Base-by-base conservation (phyloP, 2,329 filamentous ascomycete genomes). In the Aureobasidium sp. region DNA sequence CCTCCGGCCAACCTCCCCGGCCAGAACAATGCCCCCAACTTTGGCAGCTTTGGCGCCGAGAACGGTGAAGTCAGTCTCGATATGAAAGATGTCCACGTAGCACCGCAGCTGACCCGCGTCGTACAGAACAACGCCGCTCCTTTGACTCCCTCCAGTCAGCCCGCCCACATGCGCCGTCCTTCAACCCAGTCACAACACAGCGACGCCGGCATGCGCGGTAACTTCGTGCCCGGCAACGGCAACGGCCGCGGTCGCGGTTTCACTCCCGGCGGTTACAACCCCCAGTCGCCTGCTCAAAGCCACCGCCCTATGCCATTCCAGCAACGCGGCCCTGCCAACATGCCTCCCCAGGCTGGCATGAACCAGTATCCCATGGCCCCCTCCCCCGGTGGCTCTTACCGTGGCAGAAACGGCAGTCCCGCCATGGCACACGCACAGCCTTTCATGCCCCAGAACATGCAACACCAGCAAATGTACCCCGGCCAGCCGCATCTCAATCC, bases 181-280 rank as follows among this genome's bases (percentile, higher is more conserved):
- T 97, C 93, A 33, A 88, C 88, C 40, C 91, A 94, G 71, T 95
- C 90, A 24, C 82, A 85, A 66, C 89, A 93, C 74, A 85, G 84
- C 72, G 88, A 92, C 66, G 83, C 87, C 75, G 83, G 81, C 73
- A 64, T 67, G 57, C 68, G 68, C 35, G 71, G 72, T 15, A 70
- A 71, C 42, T 79, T 75, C 64, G 68, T 71, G 27, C 72, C 74
- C 14, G 73, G 72, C 62, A 78, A 75, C 14, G 73, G 72, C 62
- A 78, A 75, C 64, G 74, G 76, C 66, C 80, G 79, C 63, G 76
- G 78, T 52, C 80, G 79, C 63, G 78, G 79, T 64, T 83, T 77
- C 70, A 77, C 75, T 63, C 75, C 75, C 56, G 50, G 81, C 69
- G 81, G 81, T 69, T 79, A 82, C 64, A 79, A 79, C 67, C 70